These are phyloP conservation scores for Turnera subulata DNA, from an alignment of 345 rosid species.

Conservation along the genomic window DNA sequence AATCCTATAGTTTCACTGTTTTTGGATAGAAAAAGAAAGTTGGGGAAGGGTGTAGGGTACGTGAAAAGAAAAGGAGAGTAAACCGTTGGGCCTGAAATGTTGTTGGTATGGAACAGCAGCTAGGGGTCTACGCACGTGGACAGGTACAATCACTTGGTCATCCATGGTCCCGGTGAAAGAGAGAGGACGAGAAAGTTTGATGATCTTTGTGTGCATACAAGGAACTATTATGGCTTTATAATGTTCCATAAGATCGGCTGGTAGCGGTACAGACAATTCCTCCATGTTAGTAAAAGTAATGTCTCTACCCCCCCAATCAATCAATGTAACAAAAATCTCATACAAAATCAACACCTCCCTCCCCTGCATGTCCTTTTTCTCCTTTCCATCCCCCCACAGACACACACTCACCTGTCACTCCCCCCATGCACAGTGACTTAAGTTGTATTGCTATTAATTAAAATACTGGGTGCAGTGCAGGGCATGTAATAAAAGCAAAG, in stretches of 20 bases:
- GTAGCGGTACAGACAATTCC: constrained; percentile 17
- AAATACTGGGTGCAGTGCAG: neutral
- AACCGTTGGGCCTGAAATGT: constrained; percentile 43
- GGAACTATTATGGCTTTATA: too few species aligned
- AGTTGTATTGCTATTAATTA: constrained; percentile 13
- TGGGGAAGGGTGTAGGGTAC: constrained; percentile 1
- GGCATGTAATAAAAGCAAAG: too few species aligned
- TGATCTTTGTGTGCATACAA: too few species aligned
- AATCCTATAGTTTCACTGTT: too few species aligned
- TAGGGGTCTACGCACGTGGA: constrained; percentile 49
- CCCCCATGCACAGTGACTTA: constrained; percentile 19
- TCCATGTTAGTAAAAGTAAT: constrained; percentile 21
- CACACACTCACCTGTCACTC: constrained; percentile 5
- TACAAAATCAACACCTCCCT: constrained; percentile 31
- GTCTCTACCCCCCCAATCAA: constrained; percentile 25
- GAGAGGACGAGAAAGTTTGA: neutral
- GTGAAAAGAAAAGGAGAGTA: constrained; percentile 14
- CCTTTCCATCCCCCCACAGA: neutral
- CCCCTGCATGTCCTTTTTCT: constrained; percentile 14
- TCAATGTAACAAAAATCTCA: constrained; percentile 33
- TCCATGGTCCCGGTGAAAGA: neutral
- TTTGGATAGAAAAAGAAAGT: too few species aligned
- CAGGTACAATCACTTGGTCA: constrained; percentile 28
- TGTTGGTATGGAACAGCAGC: constrained; percentile 30
- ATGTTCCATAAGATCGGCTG: too few species aligned